Evolutionary conservation across 371 early-diverging fungal genomes (phyloP).

Genomic region (Mortierella sp.): DNA sequence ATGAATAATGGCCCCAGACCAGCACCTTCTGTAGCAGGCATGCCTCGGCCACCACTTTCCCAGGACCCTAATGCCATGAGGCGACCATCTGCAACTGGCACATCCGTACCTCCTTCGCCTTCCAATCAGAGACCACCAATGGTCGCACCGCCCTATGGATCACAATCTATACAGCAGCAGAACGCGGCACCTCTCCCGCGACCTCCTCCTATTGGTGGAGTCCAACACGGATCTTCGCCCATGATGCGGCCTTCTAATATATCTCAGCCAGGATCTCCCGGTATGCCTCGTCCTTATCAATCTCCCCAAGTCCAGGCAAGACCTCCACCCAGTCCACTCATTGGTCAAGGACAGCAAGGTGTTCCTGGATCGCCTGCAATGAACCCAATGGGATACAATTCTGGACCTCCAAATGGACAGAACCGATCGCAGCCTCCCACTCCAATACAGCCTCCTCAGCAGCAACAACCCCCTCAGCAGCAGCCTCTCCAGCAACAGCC

Average conservation of each 20-base stretch:
- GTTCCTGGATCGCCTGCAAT: slow-evolving; percentile 41
- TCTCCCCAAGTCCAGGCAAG: slow-evolving; percentile 47
- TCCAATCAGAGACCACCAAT: slow-evolving; percentile 40
- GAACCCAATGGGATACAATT: slow-evolving; percentile 41
- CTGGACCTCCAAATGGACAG: slow-evolving; percentile 47
- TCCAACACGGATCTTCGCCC: slow-evolving; percentile 45
- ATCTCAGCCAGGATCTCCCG: slow-evolving; percentile 48
- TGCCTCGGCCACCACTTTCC: slow-evolving; percentile 24
- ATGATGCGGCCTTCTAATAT: slow-evolving; percentile 51
- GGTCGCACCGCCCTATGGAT: slow-evolving; percentile 34
- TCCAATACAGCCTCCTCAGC: slow-evolving; percentile 34
- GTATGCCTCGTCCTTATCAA: slow-evolving; percentile 43
- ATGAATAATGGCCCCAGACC: slow-evolving; percentile 36
- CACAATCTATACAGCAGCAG: slow-evolving; percentile 28
- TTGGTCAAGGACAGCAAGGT: slow-evolving; percentile 31
- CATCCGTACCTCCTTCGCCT: slow-evolving; percentile 32
- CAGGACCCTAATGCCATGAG: slow-evolving; percentile 30
- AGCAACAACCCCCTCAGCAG: slow-evolving; percentile 26
- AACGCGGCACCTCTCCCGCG: slow-evolving; percentile 23
- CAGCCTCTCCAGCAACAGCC: slow-evolving; percentile 22
- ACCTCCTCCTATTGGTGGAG: slow-evolving; percentile 38
- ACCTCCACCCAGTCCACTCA: slow-evolving; percentile 35
- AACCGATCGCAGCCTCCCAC: slow-evolving; percentile 49
- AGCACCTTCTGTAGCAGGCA: slow-evolving; percentile 17
- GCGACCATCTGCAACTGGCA: slow-evolving; percentile 28